Base-by-base conservation (phyloP, 345 rosid species). In the Gossypium australe region DNA sequence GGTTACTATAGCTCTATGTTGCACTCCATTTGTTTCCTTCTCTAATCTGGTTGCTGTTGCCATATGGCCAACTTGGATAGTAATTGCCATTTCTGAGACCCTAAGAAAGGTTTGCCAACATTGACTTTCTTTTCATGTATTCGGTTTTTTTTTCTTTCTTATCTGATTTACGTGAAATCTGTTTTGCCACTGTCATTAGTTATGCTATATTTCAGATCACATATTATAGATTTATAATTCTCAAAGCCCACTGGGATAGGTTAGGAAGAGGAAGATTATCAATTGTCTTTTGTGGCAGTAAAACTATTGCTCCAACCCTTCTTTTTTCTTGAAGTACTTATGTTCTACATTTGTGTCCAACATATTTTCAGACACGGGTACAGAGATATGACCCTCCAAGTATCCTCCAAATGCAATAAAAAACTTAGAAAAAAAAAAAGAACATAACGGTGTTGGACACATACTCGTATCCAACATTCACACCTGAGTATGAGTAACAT, bases 41-140 rank as follows among this genome's bases (percentile, higher is more conserved):
- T 82, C 77, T 72, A 92, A 92, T 78, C 84, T 94, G 80, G 84
- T 87, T 77, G 90, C 90, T 49, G 71, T 94, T 82, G 90, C 97
- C 53, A 41, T 90, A 80, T 94, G 97, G 97, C 97, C 98, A 45
- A 89, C 90, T 74, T 94, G 97, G 97, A 79, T 86, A 29, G 83
- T 86, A 24, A 89, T 92, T 79, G 97, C 97, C 68, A 75, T 88
- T 29, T 90, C 92, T 64, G 98, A 94, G 85, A 94, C 98, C 73
- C 45, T 89, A 25, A 84, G 98, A 80, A 94, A 94, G 98, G 98
- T 94, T 62, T 62, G 76, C 47, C 51, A 12, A 43, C 77, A 56
- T 41, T 20, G n/a, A 2, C 48, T 27, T 24, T 77, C 3, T 38
- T 59, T 65, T 22, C 38, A 18, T 34, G 25, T 63, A 71, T 34